phyloP scores from a whole-genome alignment of 176 grass and related monocot genomes.

The bread wheat (Triticum aestivum) region DNA sequence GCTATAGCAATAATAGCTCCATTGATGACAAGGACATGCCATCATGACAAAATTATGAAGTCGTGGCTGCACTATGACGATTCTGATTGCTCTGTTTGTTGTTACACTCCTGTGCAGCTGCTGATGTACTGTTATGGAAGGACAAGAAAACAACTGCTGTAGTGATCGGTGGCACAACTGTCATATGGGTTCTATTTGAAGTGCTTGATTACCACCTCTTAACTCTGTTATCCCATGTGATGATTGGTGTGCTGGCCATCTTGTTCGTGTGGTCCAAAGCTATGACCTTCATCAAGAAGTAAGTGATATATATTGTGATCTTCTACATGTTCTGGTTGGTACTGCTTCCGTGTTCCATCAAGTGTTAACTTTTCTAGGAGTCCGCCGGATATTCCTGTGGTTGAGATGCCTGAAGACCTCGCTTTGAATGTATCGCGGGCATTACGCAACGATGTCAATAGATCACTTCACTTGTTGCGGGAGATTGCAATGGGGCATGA shows the following conservation, averaged over 20 bases:
- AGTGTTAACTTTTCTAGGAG: constrained; percentile 40
- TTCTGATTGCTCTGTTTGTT: constrained; percentile 9
- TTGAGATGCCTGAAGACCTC: constrained; percentile 69
- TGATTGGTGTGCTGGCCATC: constrained; percentile 59
- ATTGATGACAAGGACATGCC: neutral
- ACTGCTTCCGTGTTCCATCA: neutral
- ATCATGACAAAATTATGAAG: neutral
- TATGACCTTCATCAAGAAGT: constrained; percentile 79
- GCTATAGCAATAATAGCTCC: neutral
- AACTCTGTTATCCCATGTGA: constrained; percentile 61
- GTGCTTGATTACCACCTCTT: constrained; percentile 83
- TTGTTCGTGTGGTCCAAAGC: constrained; percentile 84
- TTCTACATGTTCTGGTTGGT: neutral
- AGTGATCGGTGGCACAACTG: constrained; percentile 59
- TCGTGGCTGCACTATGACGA: neutral
- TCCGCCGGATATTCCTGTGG: constrained; percentile 54
- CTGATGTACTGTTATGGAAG: constrained; percentile 88
- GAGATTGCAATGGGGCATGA: constrained; percentile 66
- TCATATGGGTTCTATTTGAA: constrained; percentile 79
- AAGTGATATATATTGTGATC: neutral
- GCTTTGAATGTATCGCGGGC: constrained; percentile 48
- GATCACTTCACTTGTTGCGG: constrained; percentile 48
- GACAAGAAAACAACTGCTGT: constrained; percentile 81
- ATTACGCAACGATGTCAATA: constrained; percentile 59
- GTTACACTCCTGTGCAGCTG: constrained; percentile 54